Percentiles rank a stretch among this genome's conserved stretches.
Conservation (phyloP, 2,329 filamentous ascomycete species). For the Tolypocladium tropicale region DNA sequence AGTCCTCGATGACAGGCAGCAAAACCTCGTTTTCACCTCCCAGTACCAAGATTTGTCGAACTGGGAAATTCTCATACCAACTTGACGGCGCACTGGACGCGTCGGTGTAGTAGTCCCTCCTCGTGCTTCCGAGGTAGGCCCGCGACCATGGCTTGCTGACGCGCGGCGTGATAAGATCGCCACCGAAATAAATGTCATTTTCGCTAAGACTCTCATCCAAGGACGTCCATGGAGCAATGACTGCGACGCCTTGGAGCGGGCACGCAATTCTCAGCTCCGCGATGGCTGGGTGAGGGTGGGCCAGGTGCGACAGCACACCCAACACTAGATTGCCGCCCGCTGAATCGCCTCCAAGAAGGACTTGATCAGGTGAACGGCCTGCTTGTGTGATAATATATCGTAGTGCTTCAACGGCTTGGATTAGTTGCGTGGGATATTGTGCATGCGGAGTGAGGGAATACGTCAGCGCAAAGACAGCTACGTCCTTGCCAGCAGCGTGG, state of each 20-base stretch:
- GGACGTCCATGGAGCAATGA: conserved; percentile 10
- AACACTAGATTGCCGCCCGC: conserved; percentile 11
- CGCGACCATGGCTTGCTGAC: conserved; percentile 6
- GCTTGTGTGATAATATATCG: conserved; percentile 8
- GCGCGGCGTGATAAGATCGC: conserved; percentile 8
- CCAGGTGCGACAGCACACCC: conserved; percentile 11
- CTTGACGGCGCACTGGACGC: conserved; percentile 7
- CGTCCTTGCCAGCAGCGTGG: conserved; percentile 3
- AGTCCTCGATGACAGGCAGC: conserved; percentile 8
- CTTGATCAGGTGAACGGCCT: conserved; percentile 3
- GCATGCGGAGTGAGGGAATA: conserved; percentile 11
- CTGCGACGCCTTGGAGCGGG: conserved; percentile 7
- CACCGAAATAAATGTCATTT: conserved; percentile 6
- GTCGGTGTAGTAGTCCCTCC: conserved; percentile 9
- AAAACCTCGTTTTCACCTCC: conserved; percentile 10
- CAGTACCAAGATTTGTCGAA: conserved; percentile 8
- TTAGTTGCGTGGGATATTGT: conserved; percentile 11
- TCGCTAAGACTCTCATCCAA: conserved; percentile 4
- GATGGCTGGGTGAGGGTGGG: conserved; percentile 10
- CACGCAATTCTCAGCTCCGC: conserved; percentile 5
- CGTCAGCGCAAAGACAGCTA: conserved; percentile 10
- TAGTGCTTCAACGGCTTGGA: conserved; percentile 9
- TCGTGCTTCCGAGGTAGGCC: conserved; percentile 5
- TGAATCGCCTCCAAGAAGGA: conserved; percentile 12
- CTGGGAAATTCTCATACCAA: conserved; percentile 11